phyloP scores from a whole-genome alignment of 164 flowering plant species.

The Dillenia turbinata region DNA sequence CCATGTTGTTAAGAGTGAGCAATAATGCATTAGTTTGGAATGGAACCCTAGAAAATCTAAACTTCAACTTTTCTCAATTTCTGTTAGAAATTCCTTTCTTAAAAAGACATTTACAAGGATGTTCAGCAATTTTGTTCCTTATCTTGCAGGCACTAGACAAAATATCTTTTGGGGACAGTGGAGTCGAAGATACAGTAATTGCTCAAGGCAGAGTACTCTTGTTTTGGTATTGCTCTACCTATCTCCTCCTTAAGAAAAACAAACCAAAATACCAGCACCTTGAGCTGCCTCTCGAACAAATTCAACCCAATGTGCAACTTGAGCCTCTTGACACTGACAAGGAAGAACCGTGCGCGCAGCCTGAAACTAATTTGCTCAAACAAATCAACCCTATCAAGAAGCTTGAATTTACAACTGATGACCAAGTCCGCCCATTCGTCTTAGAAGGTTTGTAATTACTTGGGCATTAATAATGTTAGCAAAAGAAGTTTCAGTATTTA shows the following conservation, averaged over 20 bases:
- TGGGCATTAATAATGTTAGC: constrained; percentile 21
- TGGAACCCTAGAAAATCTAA: too few species aligned
- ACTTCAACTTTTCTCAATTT: too few species aligned
- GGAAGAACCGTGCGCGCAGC: constrained; percentile 21
- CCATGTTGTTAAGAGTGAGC: too few species aligned
- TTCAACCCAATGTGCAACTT: constrained; percentile 14
- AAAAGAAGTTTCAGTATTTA: constrained; percentile 23
- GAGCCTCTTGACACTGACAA: constrained; percentile 23
- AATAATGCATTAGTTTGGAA: too few species aligned
- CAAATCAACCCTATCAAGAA: constrained; percentile 20
- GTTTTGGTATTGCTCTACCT: constrained; percentile 91
- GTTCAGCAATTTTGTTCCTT: neutral
- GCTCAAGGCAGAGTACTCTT: constrained; percentile 83
- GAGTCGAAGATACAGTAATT: constrained; percentile 60
- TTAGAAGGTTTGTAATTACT: constrained; percentile 64
- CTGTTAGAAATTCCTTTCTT: too few species aligned
- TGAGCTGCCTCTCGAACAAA: constrained; percentile 42
- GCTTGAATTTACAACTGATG: constrained; percentile 30
- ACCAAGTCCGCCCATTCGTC: constrained; percentile 43
- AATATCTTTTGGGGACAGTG: constrained; percentile 72
- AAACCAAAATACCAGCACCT: constrained; percentile 83
- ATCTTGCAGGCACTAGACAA: constrained; percentile 75
- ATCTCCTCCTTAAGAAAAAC: constrained; percentile 77
- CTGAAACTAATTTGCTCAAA: constrained; percentile 9
- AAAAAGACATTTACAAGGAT: too few species aligned